phyloP scores from a whole-genome alignment of 2,329 filamentous ascomycete genomes.

The Aphanoascus verrucosus region DNA sequence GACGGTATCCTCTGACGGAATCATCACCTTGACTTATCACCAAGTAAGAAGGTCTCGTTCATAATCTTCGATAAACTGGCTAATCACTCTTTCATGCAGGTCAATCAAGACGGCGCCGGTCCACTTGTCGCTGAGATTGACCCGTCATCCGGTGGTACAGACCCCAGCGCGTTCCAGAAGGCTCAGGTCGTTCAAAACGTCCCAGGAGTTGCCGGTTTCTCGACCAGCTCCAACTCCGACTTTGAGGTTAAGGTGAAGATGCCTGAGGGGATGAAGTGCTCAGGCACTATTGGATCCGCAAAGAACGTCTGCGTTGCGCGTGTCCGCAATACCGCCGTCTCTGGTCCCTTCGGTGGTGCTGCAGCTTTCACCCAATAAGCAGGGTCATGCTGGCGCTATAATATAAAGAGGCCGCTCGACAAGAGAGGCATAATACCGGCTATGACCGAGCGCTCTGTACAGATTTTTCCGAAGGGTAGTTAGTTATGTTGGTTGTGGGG shows the following conservation, averaged over 20 bases:
- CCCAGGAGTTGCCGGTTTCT: constrained; percentile 6
- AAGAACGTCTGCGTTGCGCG: constrained; percentile 8
- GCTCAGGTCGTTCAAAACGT: constrained; percentile 2
- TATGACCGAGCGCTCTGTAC: not conserved
- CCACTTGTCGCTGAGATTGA: constrained; percentile 2
- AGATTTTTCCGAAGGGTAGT: too few species aligned
- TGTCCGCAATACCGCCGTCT: constrained; percentile 3
- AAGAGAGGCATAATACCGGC: not conserved
- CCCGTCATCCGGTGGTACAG: constrained; percentile 1
- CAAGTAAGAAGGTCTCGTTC: not conserved
- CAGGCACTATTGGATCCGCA: not conserved
- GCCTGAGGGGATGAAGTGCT: constrained; percentile 3
- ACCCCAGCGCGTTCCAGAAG: constrained; percentile 5
- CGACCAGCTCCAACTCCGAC: constrained; percentile 4
- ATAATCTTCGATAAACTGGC: not conserved
- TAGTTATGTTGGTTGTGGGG: too few species aligned
- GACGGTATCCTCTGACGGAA: constrained; percentile 1
- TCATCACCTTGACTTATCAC: constrained; percentile 4
- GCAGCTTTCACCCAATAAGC: constrained; percentile 7
- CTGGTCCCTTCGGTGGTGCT: constrained; percentile 8
- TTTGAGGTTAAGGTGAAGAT: constrained; percentile 8
- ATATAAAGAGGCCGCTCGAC: not conserved
- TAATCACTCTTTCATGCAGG: not conserved
- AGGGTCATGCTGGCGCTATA: not conserved
- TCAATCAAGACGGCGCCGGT: constrained; percentile 8